phyloP scores from a whole-genome alignment of 2,329 filamentous ascomycete genomes.

The Endoconidiophora laricicola region DNA sequence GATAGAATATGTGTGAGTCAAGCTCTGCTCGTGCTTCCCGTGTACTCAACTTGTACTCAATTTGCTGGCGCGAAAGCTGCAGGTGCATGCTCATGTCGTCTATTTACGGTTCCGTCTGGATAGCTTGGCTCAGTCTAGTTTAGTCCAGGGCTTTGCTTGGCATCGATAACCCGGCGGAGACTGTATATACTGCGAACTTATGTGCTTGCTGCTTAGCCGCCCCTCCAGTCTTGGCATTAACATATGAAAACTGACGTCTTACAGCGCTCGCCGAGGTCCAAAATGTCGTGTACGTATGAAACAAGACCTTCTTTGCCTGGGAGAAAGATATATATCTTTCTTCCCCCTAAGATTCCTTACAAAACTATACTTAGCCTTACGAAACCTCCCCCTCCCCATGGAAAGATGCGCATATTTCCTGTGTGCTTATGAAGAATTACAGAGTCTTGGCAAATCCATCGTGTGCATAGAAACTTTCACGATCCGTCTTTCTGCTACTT shows the following conservation, averaged over 20 bases:
- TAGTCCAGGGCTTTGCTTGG: neutral
- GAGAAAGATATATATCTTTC: neutral
- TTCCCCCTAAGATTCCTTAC: too few species aligned
- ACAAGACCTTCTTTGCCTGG: neutral
- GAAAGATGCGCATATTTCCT: too few species aligned
- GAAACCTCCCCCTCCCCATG: too few species aligned
- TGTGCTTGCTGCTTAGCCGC: too few species aligned
- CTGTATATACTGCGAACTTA: too few species aligned
- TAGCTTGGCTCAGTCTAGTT: neutral
- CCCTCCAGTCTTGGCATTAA: neutral
- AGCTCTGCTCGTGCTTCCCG: too few species aligned
- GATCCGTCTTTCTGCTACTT: too few species aligned
- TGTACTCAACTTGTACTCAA: neutral
- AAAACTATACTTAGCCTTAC: too few species aligned
- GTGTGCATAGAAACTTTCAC: too few species aligned
- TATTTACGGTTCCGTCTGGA: neutral
- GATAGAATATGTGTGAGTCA: slow-evolving; percentile 11
- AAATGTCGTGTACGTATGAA: slow-evolving; percentile 31
- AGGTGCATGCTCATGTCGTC: neutral
- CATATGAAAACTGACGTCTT: slow-evolving; percentile 19
- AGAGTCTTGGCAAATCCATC: too few species aligned
- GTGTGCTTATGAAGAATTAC: too few species aligned
- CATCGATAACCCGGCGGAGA: neutral
- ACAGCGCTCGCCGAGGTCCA: slow-evolving; percentile 32
- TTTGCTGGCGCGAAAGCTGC: neutral